Conservation (phyloP, 352 stramenopile genomes). For the Hyaloperonospora brassicae region DNA sequence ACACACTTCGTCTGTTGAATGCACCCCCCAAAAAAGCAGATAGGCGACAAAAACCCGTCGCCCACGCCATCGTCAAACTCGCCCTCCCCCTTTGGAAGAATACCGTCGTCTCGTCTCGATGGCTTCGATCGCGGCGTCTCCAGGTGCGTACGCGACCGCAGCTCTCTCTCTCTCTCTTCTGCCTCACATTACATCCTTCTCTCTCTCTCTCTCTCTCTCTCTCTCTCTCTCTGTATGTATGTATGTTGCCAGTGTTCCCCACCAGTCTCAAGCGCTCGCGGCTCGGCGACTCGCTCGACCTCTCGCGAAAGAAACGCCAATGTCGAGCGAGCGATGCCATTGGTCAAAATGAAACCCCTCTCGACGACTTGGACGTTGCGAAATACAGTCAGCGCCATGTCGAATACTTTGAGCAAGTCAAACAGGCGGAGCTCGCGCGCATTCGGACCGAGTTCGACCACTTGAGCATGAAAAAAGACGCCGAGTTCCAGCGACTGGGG, state of each 20-base stretch:
- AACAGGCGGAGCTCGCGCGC: constrained; percentile 69
- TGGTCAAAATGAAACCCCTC: constrained; percentile 13
- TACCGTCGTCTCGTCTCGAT: constrained; percentile 18
- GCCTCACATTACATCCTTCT: not conserved
- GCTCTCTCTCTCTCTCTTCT: not conserved
- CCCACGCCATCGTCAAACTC: no score
- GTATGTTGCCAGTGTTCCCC: constrained; percentile 29
- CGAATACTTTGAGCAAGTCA: constrained; percentile 83
- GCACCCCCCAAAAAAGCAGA: no score
- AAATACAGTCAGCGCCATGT: constrained; percentile 85
- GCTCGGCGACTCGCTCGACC: constrained; percentile 47
- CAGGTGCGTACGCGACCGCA: constrained; percentile 23
- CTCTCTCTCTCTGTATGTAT: not conserved
- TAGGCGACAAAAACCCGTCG: no score
- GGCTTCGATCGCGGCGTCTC: constrained; percentile 69
- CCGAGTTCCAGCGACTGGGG: constrained; percentile 53
- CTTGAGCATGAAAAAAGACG: constrained; percentile 74
- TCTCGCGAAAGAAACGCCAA: constrained; percentile 51
- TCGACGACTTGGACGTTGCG: constrained; percentile 43
- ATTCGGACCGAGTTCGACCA: constrained; percentile 82
- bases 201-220: not conserved
- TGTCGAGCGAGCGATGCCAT: constrained; percentile 21
- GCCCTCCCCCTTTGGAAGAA: no score
- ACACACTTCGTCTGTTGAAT: no score
- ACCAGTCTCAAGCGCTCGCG: constrained; percentile 67